Percentiles rank a stretch among this genome's conserved stretches.
Conservation (phyloP, 2,329 filamentous ascomycete genomes). For the Fusarium ambrosium region DNA sequence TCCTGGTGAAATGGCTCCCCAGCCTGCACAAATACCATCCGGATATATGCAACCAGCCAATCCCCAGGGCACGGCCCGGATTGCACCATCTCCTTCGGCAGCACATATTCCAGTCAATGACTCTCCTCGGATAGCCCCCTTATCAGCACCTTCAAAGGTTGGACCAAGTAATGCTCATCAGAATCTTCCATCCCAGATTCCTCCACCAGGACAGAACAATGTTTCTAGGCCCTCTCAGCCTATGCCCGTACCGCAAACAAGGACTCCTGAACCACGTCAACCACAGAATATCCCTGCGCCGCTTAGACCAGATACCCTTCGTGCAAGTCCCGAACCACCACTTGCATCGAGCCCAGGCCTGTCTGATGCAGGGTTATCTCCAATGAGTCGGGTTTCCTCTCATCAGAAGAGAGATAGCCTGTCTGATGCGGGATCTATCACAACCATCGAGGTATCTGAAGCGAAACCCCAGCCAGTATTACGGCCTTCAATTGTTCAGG, state of each 20-base stretch:
- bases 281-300: neutral
- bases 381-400: constrained; percentile 33
- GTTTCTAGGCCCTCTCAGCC: neutral
- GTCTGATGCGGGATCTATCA: constrained; percentile 44
- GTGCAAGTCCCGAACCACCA: constrained; percentile 2
- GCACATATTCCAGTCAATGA: neutral
- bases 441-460: constrained; percentile 44
- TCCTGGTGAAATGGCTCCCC: constrained; percentile 1
- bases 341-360: constrained; percentile 33
- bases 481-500: constrained; percentile 44
- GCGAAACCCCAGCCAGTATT: constrained; percentile 45
- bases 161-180: neutral
- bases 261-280: neutral
- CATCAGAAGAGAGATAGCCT: constrained; percentile 37
- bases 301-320: neutral
- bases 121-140: neutral
- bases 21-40: constrained; percentile 12
- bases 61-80: neutral
- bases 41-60: neutral
- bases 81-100: neutral
- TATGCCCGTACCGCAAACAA: neutral
- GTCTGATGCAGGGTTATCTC: constrained; percentile 25
- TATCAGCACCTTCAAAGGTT: neutral
- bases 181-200: neutral
- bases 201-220: neutral